phyloP scores from a whole-genome alignment of 306 rosid species.

The Castanopsis chinensis region DNA sequence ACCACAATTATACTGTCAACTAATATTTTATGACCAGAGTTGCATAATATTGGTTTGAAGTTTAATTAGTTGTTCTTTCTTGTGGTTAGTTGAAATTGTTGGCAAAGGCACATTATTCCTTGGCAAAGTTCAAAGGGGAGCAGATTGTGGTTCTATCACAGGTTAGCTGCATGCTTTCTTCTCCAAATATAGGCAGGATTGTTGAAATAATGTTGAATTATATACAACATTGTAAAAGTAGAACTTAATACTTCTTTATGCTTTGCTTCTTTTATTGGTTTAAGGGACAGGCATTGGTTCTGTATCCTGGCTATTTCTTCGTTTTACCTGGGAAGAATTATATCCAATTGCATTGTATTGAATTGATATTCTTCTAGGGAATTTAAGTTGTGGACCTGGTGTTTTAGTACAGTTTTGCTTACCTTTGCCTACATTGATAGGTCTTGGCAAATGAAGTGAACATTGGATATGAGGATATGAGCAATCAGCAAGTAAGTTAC shows the following conservation, averaged over 20 bases:
- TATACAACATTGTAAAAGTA: too few species aligned
- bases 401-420: not conserved
- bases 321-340: not conserved
- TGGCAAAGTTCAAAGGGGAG: conserved; percentile 84
- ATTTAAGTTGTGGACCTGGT: not conserved
- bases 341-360: not conserved
- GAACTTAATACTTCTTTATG: not conserved
- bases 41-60: not conserved
- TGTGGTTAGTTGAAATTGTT: conserved; percentile 68
- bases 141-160: conserved; percentile 91
- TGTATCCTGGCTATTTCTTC: not conserved
- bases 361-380: not conserved
- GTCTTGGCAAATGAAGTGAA: conserved; percentile 88
- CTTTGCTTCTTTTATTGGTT: not conserved
- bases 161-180: conserved; percentile 50
- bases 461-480: conserved; percentile 93
- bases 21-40: conserved; percentile 1
- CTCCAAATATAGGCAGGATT: conserved; percentile 16
- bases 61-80: conserved; percentile 11
- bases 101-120: conserved; percentile 89
- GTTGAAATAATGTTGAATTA: not conserved
- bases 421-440: conserved; percentile 32
- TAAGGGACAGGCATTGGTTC: not conserved
- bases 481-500: conserved; percentile 85
- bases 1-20: conserved; percentile 8